Base-by-base conservation (phyloP, 441 rosid species). In the Melastoma candidum region DNA sequence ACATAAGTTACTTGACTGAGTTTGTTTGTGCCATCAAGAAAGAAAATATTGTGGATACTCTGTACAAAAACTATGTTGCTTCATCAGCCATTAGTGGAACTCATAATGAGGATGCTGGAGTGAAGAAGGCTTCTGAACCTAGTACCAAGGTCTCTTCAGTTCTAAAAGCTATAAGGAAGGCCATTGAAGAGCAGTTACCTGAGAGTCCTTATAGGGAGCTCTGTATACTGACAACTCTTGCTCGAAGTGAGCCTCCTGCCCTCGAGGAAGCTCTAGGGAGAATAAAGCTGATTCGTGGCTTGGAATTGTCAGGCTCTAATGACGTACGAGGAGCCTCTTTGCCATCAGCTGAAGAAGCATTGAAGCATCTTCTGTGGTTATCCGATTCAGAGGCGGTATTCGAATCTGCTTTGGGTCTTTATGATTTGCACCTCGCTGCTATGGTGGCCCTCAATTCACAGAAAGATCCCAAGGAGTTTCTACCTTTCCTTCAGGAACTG, bases 391-490 rank as follows among this genome's bases (percentile, higher is more conserved):
- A 84, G 57, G 97, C 90, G 47, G 83, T 92, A 57, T 92, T 77
- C 71, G 88, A 86, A 73, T 84, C 98, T 68, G 95, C 97, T 63
- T 68, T 92, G 51, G 98, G 98, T 54, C 90, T 88, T 63, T 88
- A 88, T 54, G 97, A 88, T 78, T 72, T 92, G 78, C 82, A 86
- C 77, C 95, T 92, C 71, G 88, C 95, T 68, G 98, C 98, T 67
- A 85, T 92, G 48, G 98, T 92, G 71, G 97, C 97, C 50, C 72
- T 88, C 67, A 88, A 92, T 70, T 84, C 97, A 66, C 94, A 92
- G 41, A 79, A 76, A 49, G 98, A 92, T 63, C 98, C 98, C n/a
- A 92, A 92, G 79, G 98, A 92, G 57, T 88, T 92, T 77, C 88
- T 88, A 71, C 98, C 98, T 57, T 88, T 78, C 70, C 95, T 92